phyloP scores from a whole-genome alignment of 768 basidiomycete genomes.

The Boletus insuetus region DNA sequence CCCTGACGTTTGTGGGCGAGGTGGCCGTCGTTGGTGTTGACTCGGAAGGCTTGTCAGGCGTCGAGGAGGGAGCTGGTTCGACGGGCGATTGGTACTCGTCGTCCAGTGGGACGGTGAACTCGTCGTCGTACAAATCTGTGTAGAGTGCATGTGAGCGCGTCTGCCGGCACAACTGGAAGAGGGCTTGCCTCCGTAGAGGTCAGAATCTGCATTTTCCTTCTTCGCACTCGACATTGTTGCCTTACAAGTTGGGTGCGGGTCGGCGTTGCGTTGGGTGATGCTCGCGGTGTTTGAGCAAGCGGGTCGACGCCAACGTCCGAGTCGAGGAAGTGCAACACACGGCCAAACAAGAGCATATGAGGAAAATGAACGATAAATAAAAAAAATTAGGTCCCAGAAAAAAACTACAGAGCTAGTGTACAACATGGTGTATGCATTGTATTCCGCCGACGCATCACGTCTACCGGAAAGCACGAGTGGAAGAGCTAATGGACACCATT shows the following conservation, averaged over 20 bases:
- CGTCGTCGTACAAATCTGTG: conserved; percentile 54
- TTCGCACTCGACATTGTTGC: conserved; percentile 19
- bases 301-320: too few species aligned
- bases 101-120: conserved; percentile 33
- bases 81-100: conserved; percentile 32
- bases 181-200: conserved; percentile 46
- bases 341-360: conserved; percentile 25
- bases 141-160: background rate
- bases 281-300: conserved; percentile 12
- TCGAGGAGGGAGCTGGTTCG: conserved; percentile 21
- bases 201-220: conserved; percentile 37
- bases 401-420: conserved; percentile 23
- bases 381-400: conserved; percentile 8
- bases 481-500: conserved; percentile 45
- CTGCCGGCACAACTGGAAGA: background rate
- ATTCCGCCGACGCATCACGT: background rate
- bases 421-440: conserved; percentile 21
- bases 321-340: conserved; percentile 12
- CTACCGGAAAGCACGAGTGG: too few species aligned
- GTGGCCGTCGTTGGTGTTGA: conserved; percentile 18
- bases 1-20: conserved; percentile 17
- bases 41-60: conserved; percentile 17
- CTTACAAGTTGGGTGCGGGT: background rate
- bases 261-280: background rate
- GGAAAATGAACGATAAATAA: conserved; percentile 20